phyloP scores from a whole-genome alignment of 257 asterid genomes.

The Anisodus acutangulus region DNA sequence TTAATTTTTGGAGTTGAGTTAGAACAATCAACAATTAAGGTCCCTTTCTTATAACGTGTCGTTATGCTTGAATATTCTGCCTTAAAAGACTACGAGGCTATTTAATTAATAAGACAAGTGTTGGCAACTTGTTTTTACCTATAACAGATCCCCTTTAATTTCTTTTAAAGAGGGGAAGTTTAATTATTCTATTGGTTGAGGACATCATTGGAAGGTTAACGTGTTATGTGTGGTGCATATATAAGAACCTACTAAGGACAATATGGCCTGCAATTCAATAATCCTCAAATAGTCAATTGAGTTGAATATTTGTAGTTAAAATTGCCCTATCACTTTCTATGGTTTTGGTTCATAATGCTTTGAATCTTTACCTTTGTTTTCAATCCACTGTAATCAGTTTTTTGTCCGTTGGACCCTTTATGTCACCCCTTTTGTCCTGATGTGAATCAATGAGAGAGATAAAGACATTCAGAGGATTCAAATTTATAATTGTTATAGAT shows the following conservation, averaged over 20 bases:
- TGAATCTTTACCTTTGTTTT: conserved; percentile 31
- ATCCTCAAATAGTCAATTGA: conserved; percentile 12
- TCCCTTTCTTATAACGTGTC: not conserved
- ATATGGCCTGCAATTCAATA: not conserved
- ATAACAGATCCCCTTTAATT: not conserved
- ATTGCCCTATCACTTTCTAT: not conserved
- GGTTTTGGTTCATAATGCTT: conserved; percentile 27
- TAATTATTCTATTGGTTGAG: not conserved
- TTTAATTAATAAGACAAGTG: not conserved
- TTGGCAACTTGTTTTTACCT: not conserved
- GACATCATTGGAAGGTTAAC: not conserved
- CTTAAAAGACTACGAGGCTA: not conserved
- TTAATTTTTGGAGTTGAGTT: too few species aligned
- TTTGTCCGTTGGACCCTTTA: not conserved
- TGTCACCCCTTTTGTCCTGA: not conserved
- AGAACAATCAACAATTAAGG: too few species aligned
- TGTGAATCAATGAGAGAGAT: not conserved
- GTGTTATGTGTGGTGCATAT: not conserved
- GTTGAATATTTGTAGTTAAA: not conserved
- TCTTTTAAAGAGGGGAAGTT: not conserved
- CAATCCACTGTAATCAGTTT: not conserved
- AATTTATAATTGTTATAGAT: not conserved
- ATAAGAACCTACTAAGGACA: conserved; percentile 9
- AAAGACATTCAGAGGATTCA: conserved; percentile 1
- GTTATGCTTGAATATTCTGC: not conserved